Base-by-base conservation (phyloP, 1,284 basidiomycete species). In the Boletus semigastroideus region DNA sequence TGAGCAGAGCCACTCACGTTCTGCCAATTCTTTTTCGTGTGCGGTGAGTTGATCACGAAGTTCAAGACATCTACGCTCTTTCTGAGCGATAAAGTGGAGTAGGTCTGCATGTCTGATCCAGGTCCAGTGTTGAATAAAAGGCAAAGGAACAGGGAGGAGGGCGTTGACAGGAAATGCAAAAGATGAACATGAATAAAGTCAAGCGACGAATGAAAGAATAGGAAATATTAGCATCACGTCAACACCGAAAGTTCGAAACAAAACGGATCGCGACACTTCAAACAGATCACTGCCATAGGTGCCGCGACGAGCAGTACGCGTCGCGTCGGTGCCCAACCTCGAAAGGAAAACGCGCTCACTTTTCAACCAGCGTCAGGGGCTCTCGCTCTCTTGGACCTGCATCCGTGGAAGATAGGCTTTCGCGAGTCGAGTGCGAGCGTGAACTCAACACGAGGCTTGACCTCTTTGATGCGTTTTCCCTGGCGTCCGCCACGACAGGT, bases 61-160 rank as follows among this genome's bases (percentile, higher is more conserved):
- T 53, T 92, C 89, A 40, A 90, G 78, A 58, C 87, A 90, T 67
- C 83, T 87, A 1, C 86, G 80, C 64, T 92, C 89, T 58, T 91
- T 91, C 69, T 90, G 87, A 0, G 89, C 89, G 50, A 92, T 91
- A 58, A 85, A 86, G 28, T 79, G 84, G 17, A 91, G 71, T 5
- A 91, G 72, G 54, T 90, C 89, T 16, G 84, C 81, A 61, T 92
- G 86, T 62, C 89, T 91, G 42, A 27, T 38, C 16, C 39, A 40
- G 38, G n/a, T 14, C 16, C 33, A 7, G 44, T n/a, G 27, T 31
- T 40, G 20, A 20, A 17, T 5, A 13, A 20, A 30, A 13, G 38
- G 22, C n/a, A 12, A 19, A 33, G 19, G 19, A 28, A 33, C 2
- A 28, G 27, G 33, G 33, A 34, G 16, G 7, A 34, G 5, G 14